A percentile compares a stretch with the other conserved stretches of the same genome.
These are phyloP conservation scores for Clonostachys solani DNA, from an alignment of 2,329 filamentous ascomycete genomes.

Conservation along the genomic window DNA sequence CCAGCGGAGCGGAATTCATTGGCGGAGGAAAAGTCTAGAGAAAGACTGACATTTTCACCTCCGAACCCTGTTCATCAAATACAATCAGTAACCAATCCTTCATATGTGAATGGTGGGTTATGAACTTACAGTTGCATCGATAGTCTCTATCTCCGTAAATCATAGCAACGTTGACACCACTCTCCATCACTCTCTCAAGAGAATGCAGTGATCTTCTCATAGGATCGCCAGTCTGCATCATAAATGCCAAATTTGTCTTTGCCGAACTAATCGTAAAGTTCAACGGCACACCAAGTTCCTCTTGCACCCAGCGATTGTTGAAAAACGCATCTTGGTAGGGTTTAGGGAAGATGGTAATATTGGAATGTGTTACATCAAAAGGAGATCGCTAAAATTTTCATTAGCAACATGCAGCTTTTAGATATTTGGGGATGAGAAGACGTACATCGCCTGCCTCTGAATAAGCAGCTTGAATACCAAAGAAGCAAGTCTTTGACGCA, in stretches of 20 bases:
- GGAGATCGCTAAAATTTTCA: neutral
- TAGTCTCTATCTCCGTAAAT: slow-evolving; percentile 62
- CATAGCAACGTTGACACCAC: slow-evolving; percentile 63
- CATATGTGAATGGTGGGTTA: neutral
- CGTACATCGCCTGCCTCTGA: neutral
- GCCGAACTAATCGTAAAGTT: slow-evolving; percentile 41
- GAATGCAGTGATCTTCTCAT: slow-evolving; percentile 29
- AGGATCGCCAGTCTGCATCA: slow-evolving; percentile 57
- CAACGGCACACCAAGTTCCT: slow-evolving; percentile 55
- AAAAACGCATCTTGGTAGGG: slow-evolving; percentile 38
- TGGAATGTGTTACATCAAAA: slow-evolving; percentile 53
- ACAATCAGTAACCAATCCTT: neutral
- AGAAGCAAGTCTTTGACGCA: slow-evolving; percentile 27
- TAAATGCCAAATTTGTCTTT: slow-evolving; percentile 39
- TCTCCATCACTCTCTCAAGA: slow-evolving; percentile 53
- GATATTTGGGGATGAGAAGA: too few species aligned
- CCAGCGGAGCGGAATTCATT: slow-evolving; percentile 57
- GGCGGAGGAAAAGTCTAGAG: slow-evolving; percentile 32
- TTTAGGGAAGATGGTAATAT: slow-evolving; percentile 2
- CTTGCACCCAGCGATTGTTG: slow-evolving; percentile 50
- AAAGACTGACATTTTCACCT: slow-evolving; percentile 39
- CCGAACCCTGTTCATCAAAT: neutral
- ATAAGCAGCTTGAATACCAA: neutral
- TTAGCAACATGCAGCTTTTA: too few species aligned
- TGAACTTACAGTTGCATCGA: slow-evolving; percentile 51